A percentile compares a stretch with the other conserved stretches of the same genome.
phyloP scores from a whole-genome alignment of 1,284 basidiomycete genomes.

The Tilletia indica region DNA sequence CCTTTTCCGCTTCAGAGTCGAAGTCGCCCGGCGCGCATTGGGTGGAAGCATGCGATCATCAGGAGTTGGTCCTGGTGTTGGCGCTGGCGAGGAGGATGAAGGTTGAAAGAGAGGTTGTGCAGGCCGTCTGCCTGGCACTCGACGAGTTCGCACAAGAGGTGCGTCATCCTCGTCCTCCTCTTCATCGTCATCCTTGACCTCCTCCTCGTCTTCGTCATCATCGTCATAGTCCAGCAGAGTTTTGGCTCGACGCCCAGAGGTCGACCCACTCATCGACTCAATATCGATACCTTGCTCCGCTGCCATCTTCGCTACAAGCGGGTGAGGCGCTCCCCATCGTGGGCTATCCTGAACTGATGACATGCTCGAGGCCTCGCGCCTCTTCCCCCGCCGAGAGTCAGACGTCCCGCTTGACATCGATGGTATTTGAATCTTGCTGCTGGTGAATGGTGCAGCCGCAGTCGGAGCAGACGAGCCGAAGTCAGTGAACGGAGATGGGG shows the following conservation, averaged over 20 bases:
- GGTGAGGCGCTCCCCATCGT: slow-evolving; percentile 19
- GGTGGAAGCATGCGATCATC: background rate
- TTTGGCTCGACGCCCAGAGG: slow-evolving; percentile 14
- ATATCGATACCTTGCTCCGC: slow-evolving; percentile 18
- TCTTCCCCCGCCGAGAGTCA: no score
- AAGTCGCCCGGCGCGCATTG: background rate
- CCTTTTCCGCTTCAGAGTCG: background rate
- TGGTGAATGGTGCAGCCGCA: no score
- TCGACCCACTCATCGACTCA: no score
- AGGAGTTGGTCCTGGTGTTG: background rate
- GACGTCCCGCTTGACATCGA: no score
- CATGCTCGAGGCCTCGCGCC: no score
- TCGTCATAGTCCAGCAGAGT: slow-evolving; percentile 19
- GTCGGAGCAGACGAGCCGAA: background rate
- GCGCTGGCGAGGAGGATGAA: background rate
- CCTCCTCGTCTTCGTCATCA: slow-evolving; percentile 24
- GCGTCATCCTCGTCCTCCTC: slow-evolving; percentile 24
- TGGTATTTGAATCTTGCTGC: no score
- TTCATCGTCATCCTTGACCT: slow-evolving; percentile 11
- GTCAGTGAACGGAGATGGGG: background rate
- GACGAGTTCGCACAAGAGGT: background rate
- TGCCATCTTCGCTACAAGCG: slow-evolving; percentile 22
- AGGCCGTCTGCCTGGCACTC: background rate
- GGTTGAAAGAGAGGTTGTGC: background rate
- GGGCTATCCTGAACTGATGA: slow-evolving; percentile 2